Evolutionary conservation across 257 asterid genomes (phyloP).

Genomic region (Solanum corneliomulleri): DNA sequence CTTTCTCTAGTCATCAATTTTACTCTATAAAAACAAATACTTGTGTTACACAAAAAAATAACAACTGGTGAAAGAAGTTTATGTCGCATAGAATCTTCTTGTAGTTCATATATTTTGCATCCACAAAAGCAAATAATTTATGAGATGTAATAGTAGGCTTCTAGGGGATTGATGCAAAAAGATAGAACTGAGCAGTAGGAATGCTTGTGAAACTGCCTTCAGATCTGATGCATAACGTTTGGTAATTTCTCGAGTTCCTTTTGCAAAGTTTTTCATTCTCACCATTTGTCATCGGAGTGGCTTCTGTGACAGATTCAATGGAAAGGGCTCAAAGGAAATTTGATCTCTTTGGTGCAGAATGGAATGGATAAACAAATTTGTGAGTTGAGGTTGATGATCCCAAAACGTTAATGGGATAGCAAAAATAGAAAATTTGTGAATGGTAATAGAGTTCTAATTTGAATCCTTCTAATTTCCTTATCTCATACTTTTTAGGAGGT

Average conservation of each 20-base stretch:
- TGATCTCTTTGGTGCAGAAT: background rate
- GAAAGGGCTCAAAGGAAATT: background rate
- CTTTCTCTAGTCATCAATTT: background rate
- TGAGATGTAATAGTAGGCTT: background rate
- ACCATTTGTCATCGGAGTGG: background rate
- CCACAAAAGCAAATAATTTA: background rate
- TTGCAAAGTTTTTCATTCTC: background rate
- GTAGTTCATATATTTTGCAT: background rate
- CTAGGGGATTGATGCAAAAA: background rate
- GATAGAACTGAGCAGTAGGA: background rate
- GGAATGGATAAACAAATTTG: background rate
- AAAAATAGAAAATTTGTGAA: background rate
- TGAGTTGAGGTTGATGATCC: background rate
- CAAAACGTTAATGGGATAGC: background rate
- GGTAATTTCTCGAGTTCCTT: background rate
- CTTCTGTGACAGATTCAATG: background rate
- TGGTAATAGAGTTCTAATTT: background rate
- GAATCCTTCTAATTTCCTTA: background rate
- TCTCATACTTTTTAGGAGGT: background rate
- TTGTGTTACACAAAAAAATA: background rate
- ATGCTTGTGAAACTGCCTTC: background rate
- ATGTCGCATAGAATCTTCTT: background rate
- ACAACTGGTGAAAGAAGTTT: background rate
- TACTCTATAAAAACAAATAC: background rate
- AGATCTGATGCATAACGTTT: background rate